A percentile compares a stretch with the other conserved stretches of the same genome.
phyloP scores from a whole-genome alignment of 441 rosid species.

The Gossypium schwendimanii region DNA sequence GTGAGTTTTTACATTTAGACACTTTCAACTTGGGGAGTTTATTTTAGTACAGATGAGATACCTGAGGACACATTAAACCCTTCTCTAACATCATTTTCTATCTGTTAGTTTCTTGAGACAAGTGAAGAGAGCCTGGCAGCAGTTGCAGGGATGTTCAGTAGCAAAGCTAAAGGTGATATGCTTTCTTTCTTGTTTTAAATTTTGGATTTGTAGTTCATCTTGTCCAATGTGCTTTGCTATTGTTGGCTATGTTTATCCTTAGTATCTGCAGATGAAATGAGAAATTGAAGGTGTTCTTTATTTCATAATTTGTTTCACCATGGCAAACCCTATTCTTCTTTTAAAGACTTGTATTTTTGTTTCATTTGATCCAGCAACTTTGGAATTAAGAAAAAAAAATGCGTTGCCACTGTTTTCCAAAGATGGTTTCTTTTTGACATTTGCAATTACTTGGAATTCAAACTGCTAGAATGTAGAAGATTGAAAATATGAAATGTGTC shows the following conservation, averaged over 20 bases:
- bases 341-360: neutral
- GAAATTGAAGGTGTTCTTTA: neutral
- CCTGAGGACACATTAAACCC: neutral
- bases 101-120: conserved; percentile 74
- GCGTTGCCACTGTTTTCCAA: neutral
- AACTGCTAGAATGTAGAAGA: neutral
- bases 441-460: neutral
- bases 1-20: conserved; percentile 7
- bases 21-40: neutral
- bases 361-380: neutral
- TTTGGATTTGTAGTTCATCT: neutral
- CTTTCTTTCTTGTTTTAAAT: conserved; percentile 12
- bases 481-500: neutral
- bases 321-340: neutral
- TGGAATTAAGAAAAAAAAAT: neutral
- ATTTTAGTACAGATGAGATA: neutral
- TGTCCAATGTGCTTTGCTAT: neutral
- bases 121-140: conserved; percentile 96
- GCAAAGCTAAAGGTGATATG: conserved; percentile 94
- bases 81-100: conserved; percentile 16
- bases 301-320: neutral
- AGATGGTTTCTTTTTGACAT: neutral
- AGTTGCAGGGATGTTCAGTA: conserved; percentile 99
- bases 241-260: neutral
- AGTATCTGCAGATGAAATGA: neutral